Percentiles rank a stretch among this genome's conserved stretches.
phyloP scores from a whole-genome alignment of 441 rosid species.

The Erodium texanum region DNA sequence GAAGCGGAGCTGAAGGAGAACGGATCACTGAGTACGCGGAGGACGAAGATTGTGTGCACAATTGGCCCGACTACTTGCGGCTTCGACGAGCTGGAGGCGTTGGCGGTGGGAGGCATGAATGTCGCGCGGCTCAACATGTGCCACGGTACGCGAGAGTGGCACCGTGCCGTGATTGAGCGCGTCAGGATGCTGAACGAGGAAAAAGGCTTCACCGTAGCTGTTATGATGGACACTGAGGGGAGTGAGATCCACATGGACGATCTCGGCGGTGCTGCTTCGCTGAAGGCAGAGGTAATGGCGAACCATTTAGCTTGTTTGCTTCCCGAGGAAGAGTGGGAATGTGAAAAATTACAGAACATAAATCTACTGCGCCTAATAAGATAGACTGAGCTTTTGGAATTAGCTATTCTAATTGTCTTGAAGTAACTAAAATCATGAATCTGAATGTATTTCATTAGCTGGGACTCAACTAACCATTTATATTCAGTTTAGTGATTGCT shows the following conservation, averaged over 20 bases:
- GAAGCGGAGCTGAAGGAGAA: conserved; percentile 35
- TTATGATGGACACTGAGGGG: conserved; percentile 57
- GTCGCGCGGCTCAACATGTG: conserved; percentile 94
- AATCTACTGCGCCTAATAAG: neutral
- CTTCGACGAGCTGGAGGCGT: conserved; percentile 33
- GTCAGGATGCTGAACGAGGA: conserved; percentile 34
- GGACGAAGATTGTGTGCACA: conserved; percentile 37
- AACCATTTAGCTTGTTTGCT: neutral
- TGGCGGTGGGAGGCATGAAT: conserved; percentile 40
- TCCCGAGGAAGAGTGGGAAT: neutral
- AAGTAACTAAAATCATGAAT: neutral
- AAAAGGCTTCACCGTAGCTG: conserved; percentile 33
- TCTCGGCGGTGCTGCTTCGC: conserved; percentile 34
- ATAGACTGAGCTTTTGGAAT: neutral
- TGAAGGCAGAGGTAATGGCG: conserved; percentile 32
- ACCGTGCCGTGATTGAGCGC: conserved; percentile 31
- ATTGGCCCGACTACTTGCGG: conserved; percentile 36
- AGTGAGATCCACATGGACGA: conserved; percentile 45
- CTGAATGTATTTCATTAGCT: neutral
- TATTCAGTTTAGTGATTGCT: neutral
- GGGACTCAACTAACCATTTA: neutral
- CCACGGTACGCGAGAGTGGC: conserved; percentile 54
- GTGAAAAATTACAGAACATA: neutral
- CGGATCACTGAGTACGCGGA: conserved; percentile 27
- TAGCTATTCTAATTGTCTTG: neutral